These are phyloP conservation scores for Mycotypha africana DNA, from an alignment of 371 early-diverging fungal species.

Conservation along the genomic window DNA sequence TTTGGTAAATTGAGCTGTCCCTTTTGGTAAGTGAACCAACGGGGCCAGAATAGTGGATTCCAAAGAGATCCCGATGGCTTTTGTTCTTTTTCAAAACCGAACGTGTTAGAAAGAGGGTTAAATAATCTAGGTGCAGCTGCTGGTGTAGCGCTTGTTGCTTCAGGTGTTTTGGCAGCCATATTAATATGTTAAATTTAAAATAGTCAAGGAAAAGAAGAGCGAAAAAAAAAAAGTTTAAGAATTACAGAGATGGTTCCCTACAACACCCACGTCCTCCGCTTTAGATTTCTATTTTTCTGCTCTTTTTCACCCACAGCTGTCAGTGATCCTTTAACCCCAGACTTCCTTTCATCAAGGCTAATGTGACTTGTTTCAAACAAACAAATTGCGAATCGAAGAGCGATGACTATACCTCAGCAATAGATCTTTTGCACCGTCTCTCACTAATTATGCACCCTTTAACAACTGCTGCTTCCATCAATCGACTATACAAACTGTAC, in stretches of 20 bases:
- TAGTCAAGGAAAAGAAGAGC: not conserved
- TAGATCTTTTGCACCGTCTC: too few relatives aligned
- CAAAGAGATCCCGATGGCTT: constrained; percentile 40
- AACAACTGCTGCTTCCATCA: too few relatives aligned
- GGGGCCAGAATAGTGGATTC: constrained; percentile 57
- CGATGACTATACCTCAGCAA: too few relatives aligned
- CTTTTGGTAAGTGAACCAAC: constrained; percentile 57
- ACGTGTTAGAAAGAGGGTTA: constrained; percentile 14
- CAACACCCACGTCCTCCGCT: too few relatives aligned
- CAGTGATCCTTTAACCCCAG: not conserved
- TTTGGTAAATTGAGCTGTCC: constrained; percentile 69
- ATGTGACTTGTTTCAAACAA: too few relatives aligned
- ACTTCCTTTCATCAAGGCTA: too few relatives aligned
- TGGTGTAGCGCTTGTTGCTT: constrained; percentile 15
- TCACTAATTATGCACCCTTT: too few relatives aligned
- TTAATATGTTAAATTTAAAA: not conserved
- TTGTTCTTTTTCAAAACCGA: constrained; percentile 28
- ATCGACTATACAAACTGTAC: too few relatives aligned
- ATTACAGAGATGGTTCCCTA: constrained; percentile 2
- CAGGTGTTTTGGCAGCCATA: too few relatives aligned
- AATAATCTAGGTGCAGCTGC: constrained; percentile 18
- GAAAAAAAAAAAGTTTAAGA: not conserved
- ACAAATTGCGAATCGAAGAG: too few relatives aligned
- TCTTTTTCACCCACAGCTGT: not conserved
- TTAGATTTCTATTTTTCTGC: not conserved